These are phyloP conservation scores for Smallanthus sonchifolius DNA, from an alignment of 129 eudicot species.

Conservation along the genomic window DNA sequence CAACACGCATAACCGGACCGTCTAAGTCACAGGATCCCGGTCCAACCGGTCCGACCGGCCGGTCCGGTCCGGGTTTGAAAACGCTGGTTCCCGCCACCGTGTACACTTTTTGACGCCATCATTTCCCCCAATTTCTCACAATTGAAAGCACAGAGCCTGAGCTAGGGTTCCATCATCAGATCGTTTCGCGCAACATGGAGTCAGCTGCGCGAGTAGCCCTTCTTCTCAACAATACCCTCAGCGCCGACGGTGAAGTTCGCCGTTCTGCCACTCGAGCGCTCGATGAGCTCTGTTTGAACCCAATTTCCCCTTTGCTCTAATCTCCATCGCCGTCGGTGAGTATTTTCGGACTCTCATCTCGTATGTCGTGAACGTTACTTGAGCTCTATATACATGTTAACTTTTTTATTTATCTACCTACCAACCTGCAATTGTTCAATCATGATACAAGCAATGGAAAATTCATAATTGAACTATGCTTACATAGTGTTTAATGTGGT, in stretches of 20 bases:
- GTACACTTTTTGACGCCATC: conserved; percentile 18
- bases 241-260: conserved; percentile 51
- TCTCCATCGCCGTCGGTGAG: conserved; percentile 51
- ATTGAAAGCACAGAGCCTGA: not conserved
- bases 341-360: conserved; percentile 1
- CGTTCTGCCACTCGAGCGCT: conserved; percentile 59
- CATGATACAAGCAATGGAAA: not conserved
- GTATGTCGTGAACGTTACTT: not conserved
- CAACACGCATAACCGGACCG: too few relatives aligned
- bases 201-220: conserved; percentile 33
- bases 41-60: too few relatives aligned
- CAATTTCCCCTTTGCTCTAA: conserved; percentile 46
- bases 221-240: conserved; percentile 53
- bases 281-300: conserved; percentile 40
- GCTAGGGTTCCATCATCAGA: conserved; percentile 46
- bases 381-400: not conserved
- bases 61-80: too few relatives aligned
- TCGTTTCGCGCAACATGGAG: conserved; percentile 22
- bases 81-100: conserved; percentile 32
- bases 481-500: not conserved
- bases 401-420: not conserved
- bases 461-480: not conserved
- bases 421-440: not conserved
- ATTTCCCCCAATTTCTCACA: conserved; percentile 11
- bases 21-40: too few relatives aligned